These are phyloP conservation scores for Iris macrosiphon DNA, from an alignment of 106 monocot species.

Conservation along the genomic window DNA sequence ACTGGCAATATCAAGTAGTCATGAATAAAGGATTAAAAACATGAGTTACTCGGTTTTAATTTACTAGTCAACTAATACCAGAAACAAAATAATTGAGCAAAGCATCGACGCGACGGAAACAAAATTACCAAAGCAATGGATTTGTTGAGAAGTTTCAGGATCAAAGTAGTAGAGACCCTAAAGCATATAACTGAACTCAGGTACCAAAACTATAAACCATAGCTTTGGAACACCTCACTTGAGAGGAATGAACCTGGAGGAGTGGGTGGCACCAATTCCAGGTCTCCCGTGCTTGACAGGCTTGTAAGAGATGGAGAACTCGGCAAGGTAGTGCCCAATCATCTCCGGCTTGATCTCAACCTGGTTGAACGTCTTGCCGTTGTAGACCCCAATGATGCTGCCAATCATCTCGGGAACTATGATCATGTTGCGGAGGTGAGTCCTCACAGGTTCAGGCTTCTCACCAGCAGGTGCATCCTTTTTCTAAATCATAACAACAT, in stretches of 20 bases:
- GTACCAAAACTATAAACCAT: too few relatives aligned
- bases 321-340: constrained; percentile 52
- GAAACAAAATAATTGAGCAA: too few relatives aligned
- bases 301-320: constrained; percentile 50
- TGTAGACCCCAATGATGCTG: constrained; percentile 51
- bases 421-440: constrained; percentile 52
- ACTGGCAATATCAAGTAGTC: too few relatives aligned
- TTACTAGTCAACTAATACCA: too few relatives aligned
- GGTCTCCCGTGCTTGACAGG: constrained; percentile 56
- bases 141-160: too few relatives aligned
- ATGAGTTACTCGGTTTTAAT: too few relatives aligned
- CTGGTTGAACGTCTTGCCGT: constrained; percentile 52
- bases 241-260: constrained; percentile 59
- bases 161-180: too few relatives aligned
- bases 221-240: constrained; percentile 17
- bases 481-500: constrained; percentile 26
- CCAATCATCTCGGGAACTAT: constrained; percentile 52
- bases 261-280: constrained; percentile 59
- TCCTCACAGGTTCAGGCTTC: constrained; percentile 51
- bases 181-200: too few relatives aligned
- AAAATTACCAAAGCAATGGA: too few relatives aligned
- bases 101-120: too few relatives aligned
- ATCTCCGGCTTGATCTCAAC: constrained; percentile 59
- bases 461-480: constrained; percentile 36
- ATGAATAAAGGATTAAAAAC: too few relatives aligned